A percentile compares a stretch with the other conserved stretches of the same genome.
These are phyloP conservation scores for Penicillium psychrosexuale DNA, from an alignment of 2,329 filamentous ascomycete species.

Conservation along the genomic window DNA sequence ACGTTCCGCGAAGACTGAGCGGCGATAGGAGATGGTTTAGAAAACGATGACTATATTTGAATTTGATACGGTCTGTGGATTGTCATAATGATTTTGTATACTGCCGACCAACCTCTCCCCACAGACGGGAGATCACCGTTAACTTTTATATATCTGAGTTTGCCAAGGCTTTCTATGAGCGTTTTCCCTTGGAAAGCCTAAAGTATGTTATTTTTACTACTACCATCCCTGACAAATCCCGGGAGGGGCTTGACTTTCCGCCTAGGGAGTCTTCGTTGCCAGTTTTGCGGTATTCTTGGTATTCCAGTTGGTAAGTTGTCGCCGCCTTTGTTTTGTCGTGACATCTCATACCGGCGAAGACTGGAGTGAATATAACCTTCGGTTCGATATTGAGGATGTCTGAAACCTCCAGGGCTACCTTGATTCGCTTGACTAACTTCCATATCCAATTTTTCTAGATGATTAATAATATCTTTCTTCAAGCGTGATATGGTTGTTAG, in stretches of 20 bases:
- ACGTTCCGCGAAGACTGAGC: not conserved
- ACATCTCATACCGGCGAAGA: not conserved
- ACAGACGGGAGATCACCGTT: not conserved
- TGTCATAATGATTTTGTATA: not conserved
- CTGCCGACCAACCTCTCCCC: not conserved
- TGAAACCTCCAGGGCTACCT: not conserved
- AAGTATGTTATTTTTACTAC: not conserved
- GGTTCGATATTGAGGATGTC: conserved; percentile 2
- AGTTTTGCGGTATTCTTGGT: conserved; percentile 8
- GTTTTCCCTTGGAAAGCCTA: not conserved
- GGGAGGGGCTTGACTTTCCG: not conserved
- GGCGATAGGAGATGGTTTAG: not conserved
- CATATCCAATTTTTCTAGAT: not conserved
- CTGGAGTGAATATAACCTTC: not conserved
- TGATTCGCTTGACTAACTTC: not conserved
- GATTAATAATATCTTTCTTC: not conserved
- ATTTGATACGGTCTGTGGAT: not conserved
- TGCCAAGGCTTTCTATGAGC: conserved; percentile 1
- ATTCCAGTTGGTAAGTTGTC: conserved; percentile 7
- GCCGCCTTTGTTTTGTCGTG: conserved; percentile 3
- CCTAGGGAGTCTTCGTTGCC: not conserved
- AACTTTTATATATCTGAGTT: conserved; percentile 3
- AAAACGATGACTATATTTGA: not conserved
- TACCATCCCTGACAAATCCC: not conserved
- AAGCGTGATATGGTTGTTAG: not conserved